Percentiles rank a stretch among this genome's conserved stretches.
These are phyloP conservation scores for Athelia sp. DNA, from an alignment of 1,284 basidiomycete genomes.

Conservation along the genomic window DNA sequence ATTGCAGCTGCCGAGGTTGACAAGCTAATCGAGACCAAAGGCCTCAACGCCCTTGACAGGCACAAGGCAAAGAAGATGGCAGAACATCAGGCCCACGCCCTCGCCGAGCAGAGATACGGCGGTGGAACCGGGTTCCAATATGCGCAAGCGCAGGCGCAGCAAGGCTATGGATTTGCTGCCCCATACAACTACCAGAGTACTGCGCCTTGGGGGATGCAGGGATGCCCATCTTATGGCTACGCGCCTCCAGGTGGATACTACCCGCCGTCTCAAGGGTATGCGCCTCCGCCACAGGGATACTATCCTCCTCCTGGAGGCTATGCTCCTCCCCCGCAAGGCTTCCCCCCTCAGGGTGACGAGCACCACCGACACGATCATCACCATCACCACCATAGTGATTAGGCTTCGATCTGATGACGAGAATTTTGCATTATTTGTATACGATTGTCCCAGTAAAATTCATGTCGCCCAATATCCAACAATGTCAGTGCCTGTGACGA, in stretches of 20 bases:
- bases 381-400: no score
- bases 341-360: not conserved
- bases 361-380: no score
- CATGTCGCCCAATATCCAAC: no score
- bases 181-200: not conserved
- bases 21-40: conserved; percentile 20
- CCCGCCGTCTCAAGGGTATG: not conserved
- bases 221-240: not conserved
- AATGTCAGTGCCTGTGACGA: no score
- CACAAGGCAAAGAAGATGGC: conserved; percentile 17
- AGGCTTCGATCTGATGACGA: no score
- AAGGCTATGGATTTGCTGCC: no score
- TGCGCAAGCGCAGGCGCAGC: conserved; percentile 4
- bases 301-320: not conserved
- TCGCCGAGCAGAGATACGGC: conserved; percentile 8
- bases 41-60: conserved; percentile 18
- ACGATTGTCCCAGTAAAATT: no score
- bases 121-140: conserved; percentile 15
- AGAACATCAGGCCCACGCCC: conserved; percentile 10
- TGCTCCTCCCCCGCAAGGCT: not conserved
- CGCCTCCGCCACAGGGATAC: not conserved
- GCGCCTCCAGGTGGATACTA: not conserved
- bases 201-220: not conserved
- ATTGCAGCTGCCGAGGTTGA: conserved; percentile 23
- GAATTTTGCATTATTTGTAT: no score